Base-by-base conservation (phyloP, 371 early-diverging fungal species). In the Mucor lusitanicus region DNA sequence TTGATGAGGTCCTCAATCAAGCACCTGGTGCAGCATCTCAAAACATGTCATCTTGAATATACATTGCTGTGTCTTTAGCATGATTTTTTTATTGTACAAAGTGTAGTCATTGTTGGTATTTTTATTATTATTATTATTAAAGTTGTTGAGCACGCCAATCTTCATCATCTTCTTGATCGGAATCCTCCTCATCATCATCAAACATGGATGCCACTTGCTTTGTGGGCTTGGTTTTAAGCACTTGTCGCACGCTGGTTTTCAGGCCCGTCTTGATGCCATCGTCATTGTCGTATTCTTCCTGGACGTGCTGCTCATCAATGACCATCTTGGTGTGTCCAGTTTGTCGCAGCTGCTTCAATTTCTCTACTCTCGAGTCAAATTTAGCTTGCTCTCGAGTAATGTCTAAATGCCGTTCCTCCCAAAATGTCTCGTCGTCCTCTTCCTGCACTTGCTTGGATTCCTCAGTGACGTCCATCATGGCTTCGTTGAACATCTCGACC, bases 1-100 rank as follows among this genome's bases (percentile, higher is more conserved):
- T 94, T 70, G 94, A 93, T 67, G 93, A 95, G 55, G 86, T 92
- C 27, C 63, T 92, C 50, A 83, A 79, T 64, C 75, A 73, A 35
- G 68, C 72, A 12, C 76, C 77, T 23, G 80, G 73, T 40, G 69
- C 61, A 40, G 66, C 74, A 32, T 37, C 61, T 55, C 63, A 59
- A 59, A 68, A 30, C 23, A 30, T 58, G n/a, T 46, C 57, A n/a
- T 32, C 33, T 54, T 25, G 17, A 46, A 40, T 40, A 40, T n/a
- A 40, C 15, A 0, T 12, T 9, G 6, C 12, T 9, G 6, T 35
- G 8, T 33, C 33, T 35, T 35, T 35, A 35, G 37, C 37, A 35
- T 35, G 37, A 12, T 17, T 12, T 46, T 50, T 25, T 54, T 54
- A 54, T 6, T 56, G 56, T 56, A 32, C 56, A 56, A 56, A 25